A percentile compares a stretch with the other conserved stretches of the same genome.
Evolutionary conservation across 768 basidiomycete species (phyloP).

Genomic region (Boletus tomentosulus): DNA sequence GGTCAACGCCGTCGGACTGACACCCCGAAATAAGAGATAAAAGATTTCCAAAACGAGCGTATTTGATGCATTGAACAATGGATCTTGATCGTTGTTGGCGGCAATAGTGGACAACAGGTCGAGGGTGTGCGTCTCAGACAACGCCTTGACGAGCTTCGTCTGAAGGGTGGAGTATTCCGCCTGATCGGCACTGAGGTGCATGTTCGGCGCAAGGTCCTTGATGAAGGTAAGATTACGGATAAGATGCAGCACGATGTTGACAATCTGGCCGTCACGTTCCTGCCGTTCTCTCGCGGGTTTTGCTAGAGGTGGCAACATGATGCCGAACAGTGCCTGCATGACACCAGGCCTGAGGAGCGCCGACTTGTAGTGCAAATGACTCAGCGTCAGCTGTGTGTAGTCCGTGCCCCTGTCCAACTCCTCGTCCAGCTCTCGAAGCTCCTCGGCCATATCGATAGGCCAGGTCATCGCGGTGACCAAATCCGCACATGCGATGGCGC

Average conservation of each 20-base stretch:
- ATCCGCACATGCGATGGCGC: constrained; percentile 81
- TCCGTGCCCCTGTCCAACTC: constrained; percentile 78
- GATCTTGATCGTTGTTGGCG: constrained; percentile 67
- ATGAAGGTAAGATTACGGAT: constrained; percentile 94
- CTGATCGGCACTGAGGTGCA: constrained; percentile 69
- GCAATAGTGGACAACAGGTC: constrained; percentile 84
- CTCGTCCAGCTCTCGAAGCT: constrained; percentile 86
- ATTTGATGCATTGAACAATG: constrained; percentile 83
- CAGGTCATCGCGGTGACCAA: constrained; percentile 97
- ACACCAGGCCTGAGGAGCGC: constrained; percentile 60
- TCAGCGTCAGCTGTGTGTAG: constrained; percentile 77
- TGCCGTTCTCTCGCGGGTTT: constrained; percentile 64
- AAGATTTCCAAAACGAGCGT: constrained; percentile 90
- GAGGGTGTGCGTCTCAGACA: constrained; percentile 69
- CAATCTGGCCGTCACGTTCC: constrained; percentile 79
- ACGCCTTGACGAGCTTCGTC: constrained; percentile 63
- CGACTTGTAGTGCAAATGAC: constrained; percentile 88
- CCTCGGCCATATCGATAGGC: constrained; percentile 95
- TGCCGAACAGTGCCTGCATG: constrained; percentile 66
- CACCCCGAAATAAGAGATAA: constrained; percentile 82
- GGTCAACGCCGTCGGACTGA: constrained; percentile 57
- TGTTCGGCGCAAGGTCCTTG: constrained; percentile 75
- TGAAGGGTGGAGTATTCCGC: constrained; percentile 78
- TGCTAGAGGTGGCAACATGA: constrained; percentile 75
- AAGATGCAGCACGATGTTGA: constrained; percentile 84